phyloP scores from a whole-genome alignment of 176 grass and related monocot genomes.

The Ensete glaucum region DNA sequence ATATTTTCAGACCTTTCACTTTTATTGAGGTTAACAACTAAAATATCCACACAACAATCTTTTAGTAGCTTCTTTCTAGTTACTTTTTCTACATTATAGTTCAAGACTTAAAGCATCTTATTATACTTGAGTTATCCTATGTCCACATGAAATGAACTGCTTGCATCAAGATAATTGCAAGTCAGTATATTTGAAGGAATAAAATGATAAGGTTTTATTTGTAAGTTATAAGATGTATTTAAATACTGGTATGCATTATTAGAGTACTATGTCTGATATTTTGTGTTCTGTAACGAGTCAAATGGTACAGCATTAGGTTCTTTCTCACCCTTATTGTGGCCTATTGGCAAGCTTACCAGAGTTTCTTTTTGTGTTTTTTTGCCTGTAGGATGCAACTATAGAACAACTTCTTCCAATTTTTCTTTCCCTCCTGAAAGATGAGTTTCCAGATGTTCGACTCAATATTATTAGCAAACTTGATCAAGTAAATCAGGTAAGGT shows the following conservation, averaged over 20 bases:
- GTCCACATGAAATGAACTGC: neutral
- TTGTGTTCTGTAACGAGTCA: too few species aligned
- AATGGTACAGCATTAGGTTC: neutral
- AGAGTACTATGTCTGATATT: neutral
- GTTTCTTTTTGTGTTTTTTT: neutral
- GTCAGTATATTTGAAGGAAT: too few species aligned
- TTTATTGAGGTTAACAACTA: neutral
- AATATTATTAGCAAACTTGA: slow-evolving; percentile 99
- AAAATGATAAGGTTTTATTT: too few species aligned
- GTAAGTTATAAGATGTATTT: too few species aligned
- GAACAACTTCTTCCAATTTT: slow-evolving; percentile 97
- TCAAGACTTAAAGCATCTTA: neutral
- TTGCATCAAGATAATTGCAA: too few species aligned
- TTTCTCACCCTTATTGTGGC: neutral
- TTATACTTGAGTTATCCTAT: neutral
- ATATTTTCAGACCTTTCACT: neutral
- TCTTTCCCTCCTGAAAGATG: slow-evolving; percentile 89
- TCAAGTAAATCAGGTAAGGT: slow-evolving; percentile 88
- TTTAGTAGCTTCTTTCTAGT: neutral
- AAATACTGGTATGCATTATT: neutral
- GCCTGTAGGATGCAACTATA: slow-evolving; percentile 64
- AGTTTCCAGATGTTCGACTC: slow-evolving; percentile 97
- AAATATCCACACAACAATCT: neutral
- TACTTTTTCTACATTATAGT: neutral
- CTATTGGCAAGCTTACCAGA: neutral